A percentile compares a stretch with the other conserved stretches of the same genome.
Evolutionary conservation across 371 early-diverging fungal species (phyloP).

Genomic region (Capillidium rhysosporum): DNA sequence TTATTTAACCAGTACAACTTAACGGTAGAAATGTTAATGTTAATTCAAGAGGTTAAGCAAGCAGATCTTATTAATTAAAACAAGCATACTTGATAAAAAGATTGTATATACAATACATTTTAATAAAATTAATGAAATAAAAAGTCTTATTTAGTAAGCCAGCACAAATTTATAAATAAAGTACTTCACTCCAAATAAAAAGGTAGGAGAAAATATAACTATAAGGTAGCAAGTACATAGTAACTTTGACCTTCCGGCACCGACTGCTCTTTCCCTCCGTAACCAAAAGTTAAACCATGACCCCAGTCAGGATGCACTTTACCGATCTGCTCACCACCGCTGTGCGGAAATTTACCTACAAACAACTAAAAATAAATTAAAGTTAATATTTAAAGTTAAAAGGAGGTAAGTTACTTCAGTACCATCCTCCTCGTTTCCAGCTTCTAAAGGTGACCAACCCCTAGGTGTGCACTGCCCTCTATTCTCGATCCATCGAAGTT

Average conservation of each 20-base stretch:
- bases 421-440: constrained; percentile 23
- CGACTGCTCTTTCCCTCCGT: constrained; percentile 9
- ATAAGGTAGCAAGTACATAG: constrained; percentile 6
- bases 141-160: too few species aligned
- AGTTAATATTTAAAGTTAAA: background rate
- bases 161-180: too few species aligned
- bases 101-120: too few species aligned
- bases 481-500: constrained; percentile 19
- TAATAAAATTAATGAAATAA: too few species aligned
- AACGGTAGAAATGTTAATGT: too few species aligned
- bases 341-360: constrained; percentile 17
- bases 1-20: too few species aligned
- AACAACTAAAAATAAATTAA: constrained; percentile 12
- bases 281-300: constrained; percentile 14
- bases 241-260: constrained; percentile 2
- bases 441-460: constrained; percentile 15
- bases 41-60: too few species aligned
- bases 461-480: constrained; percentile 11
- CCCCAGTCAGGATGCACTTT: constrained; percentile 18
- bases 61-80: too few species aligned
- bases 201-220: background rate
- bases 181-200: too few species aligned
- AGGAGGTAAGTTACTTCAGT: constrained; percentile 5
- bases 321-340: constrained; percentile 18
- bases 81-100: too few species aligned